Percentiles rank a stretch among this genome's conserved stretches.
Conservation (phyloP, 2,329 filamentous ascomycete species). For the Arachnopeziza araneosa region DNA sequence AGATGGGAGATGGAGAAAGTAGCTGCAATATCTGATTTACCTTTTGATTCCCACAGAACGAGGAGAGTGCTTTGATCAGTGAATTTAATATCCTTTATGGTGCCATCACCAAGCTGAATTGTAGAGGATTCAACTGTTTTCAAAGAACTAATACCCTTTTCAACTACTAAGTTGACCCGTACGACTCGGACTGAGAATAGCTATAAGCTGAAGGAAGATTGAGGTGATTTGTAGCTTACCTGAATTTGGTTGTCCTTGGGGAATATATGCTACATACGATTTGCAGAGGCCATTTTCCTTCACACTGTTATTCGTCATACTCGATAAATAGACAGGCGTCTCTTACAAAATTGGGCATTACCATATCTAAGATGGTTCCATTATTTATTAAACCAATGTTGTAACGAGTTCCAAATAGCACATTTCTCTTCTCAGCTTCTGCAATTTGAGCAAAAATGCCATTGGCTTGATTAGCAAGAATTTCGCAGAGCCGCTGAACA, state of each 20-base stretch:
- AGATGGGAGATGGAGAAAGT: background rate
- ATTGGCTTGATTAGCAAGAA: slow-evolving; percentile 53
- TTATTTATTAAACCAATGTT: slow-evolving; percentile 16
- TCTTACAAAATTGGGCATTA: slow-evolving; percentile 22
- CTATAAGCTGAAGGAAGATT: background rate
- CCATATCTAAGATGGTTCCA: slow-evolving; percentile 23
- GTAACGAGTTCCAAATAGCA: slow-evolving; percentile 55
- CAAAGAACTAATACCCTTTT: slow-evolving; percentile 29
- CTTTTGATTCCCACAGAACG: slow-evolving; percentile 24
- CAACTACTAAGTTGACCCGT: slow-evolving; percentile 22
- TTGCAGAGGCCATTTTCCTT: slow-evolving; percentile 16
- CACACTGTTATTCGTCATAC: slow-evolving; percentile 1
- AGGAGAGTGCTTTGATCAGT: slow-evolving; percentile 24
- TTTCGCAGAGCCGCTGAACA: slow-evolving; percentile 57
- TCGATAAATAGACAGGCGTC: background rate
- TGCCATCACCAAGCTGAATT: slow-evolving; percentile 26
- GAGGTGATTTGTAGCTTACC: slow-evolving; percentile 14
- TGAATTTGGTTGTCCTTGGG: slow-evolving; percentile 16
- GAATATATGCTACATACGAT: slow-evolving; percentile 22
- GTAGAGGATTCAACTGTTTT: slow-evolving; percentile 14
- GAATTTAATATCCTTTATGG: slow-evolving; percentile 29
- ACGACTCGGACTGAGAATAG: slow-evolving; percentile 24
- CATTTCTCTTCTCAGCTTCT: slow-evolving; percentile 61
- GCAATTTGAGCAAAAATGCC: slow-evolving; percentile 62
- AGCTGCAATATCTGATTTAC: slow-evolving; percentile 13